Percentiles rank a stretch among this genome's conserved stretches.
phyloP scores from a whole-genome alignment of 441 rosid genomes.

The Oxalis stricta region DNA sequence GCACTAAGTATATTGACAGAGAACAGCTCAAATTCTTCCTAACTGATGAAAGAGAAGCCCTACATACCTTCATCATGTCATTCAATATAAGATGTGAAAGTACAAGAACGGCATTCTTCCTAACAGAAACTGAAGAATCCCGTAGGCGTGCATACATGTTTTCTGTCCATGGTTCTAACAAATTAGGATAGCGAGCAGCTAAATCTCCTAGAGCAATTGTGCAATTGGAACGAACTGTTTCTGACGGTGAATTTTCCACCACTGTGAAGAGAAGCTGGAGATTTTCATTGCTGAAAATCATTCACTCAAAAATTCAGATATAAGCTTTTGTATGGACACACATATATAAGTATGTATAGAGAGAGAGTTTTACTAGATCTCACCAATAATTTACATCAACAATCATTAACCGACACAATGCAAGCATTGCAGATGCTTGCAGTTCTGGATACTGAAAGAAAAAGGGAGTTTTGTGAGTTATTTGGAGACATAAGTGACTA shows the following conservation, averaged over 20 bases:
- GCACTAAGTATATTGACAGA: no score
- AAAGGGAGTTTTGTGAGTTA: conserved; percentile 6
- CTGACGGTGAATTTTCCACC: conserved; percentile 88
- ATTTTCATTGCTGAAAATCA: conserved; percentile 62
- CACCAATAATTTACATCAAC: conserved; percentile 89
- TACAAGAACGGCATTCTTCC: conserved; percentile 97
- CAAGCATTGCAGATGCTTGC: conserved; percentile 96
- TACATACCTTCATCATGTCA: conserved; percentile 97
- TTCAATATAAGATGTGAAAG: conserved; percentile 97
- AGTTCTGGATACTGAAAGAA: conserved; percentile 68
- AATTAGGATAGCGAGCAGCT: conserved; percentile 95
- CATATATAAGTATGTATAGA: background rate
- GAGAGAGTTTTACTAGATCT: conserved; percentile 8
- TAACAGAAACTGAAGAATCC: conserved; percentile 70
- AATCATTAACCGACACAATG: conserved; percentile 87
- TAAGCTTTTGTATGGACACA: conserved; percentile 1
- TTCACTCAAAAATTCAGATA: conserved; percentile 16
- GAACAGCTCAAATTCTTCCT: no score
- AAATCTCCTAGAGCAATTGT: conserved; percentile 93
- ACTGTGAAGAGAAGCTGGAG: conserved; percentile 98
- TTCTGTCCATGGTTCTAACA: conserved; percentile 97
- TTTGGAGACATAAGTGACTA: no score
- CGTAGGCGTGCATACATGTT: conserved; percentile 77
- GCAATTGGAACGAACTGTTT: conserved; percentile 89
- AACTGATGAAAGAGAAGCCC: conserved; percentile 3